Evolutionary conservation across 2,329 filamentous ascomycete species (phyloP).

Genomic region (Claviceps monticola): DNA sequence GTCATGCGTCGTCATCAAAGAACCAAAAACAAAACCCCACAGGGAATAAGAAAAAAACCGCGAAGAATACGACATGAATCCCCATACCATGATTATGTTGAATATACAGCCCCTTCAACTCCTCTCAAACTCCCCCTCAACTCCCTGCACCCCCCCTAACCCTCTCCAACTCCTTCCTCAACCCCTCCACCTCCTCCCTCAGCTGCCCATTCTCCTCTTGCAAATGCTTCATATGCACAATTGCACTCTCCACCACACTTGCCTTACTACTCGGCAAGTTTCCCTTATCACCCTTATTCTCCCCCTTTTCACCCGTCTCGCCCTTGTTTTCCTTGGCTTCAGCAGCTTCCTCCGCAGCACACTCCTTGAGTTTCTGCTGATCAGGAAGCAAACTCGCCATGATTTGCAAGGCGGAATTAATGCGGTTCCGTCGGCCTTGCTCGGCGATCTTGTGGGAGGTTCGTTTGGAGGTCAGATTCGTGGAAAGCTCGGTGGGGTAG

Average conservation of each 20-base stretch:
- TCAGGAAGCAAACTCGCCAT: constrained; percentile 77
- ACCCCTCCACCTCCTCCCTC: constrained; percentile 41
- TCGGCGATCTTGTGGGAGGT: constrained; percentile 97
- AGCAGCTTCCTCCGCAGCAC: background rate
- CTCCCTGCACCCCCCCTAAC: background rate
- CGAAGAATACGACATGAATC: background rate
- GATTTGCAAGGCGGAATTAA: constrained; percentile 85
- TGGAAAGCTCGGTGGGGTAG: constrained; percentile 82
- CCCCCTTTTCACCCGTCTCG: constrained; percentile 19
- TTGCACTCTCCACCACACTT: constrained; percentile 92
- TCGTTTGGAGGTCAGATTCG: constrained; percentile 87
- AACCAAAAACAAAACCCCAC: background rate
- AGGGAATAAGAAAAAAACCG: background rate
- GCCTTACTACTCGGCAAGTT: constrained; percentile 74
- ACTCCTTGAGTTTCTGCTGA: constrained; percentile 25
- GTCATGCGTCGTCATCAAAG: background rate
- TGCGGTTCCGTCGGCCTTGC: constrained; percentile 86
- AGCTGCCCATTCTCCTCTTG: constrained; percentile 58
- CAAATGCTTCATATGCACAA: constrained; percentile 82
- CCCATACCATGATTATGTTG: no score
- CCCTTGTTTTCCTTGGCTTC: constrained; percentile 28
- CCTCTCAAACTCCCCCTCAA: background rate
- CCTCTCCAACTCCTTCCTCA: constrained; percentile 19
- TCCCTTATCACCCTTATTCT: constrained; percentile 22
- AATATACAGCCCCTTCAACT: no score